Base-by-base conservation (phyloP, 257 asterid species). In the Scutellaria barbata region DNA sequence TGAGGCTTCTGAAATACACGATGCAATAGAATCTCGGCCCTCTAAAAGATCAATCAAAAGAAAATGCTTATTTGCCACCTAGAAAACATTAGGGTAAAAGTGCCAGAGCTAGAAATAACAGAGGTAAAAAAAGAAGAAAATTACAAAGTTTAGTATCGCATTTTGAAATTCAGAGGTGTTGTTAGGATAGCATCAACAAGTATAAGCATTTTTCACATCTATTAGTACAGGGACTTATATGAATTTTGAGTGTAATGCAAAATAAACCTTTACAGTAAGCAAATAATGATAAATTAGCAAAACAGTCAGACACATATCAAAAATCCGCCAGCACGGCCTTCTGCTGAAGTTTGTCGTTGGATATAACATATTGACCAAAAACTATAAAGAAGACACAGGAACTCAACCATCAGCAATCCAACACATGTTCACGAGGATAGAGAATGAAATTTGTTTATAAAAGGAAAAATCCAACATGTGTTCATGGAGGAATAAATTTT, bases 1-100 rank as follows among this genome's bases (percentile, higher is more conserved):
- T n/a, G 9, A 11, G 76, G 76, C 69, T 11, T 35, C 39, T 84
- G 84, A 30, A n/a, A n/a, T 13, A 81, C 79, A 46, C 37, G 61
- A 39, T 12, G 40, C 18, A 76, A 42, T 61, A 59, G 11, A 45
- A 62, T 13, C 76, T 81, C 84, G 6, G 69, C 76, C 66, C 72
- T 74, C 83, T 81, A 75, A 51, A 50, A 53, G 46, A 64, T 58
- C 20, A 59, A 39, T 1, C 25, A 22, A 22, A 22, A 22, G 25
- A 22, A 22, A 41, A 77, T n/a, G 56, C 42, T 53, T 11, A 68
- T 75, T 71, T 22, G 25, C 41, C n/a, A n/a, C n/a, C n/a, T n/a
- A n/a, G n/a, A n/a, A n/a, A n/a, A n/a, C n/a, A n/a, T n/a, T n/a
- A n/a, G n/a, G n/a, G n/a, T n/a, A n/a, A 25, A 48, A 20, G 63